phyloP scores from a whole-genome alignment of 768 basidiomycete genomes.

The Lanmaoa rubissima region DNA sequence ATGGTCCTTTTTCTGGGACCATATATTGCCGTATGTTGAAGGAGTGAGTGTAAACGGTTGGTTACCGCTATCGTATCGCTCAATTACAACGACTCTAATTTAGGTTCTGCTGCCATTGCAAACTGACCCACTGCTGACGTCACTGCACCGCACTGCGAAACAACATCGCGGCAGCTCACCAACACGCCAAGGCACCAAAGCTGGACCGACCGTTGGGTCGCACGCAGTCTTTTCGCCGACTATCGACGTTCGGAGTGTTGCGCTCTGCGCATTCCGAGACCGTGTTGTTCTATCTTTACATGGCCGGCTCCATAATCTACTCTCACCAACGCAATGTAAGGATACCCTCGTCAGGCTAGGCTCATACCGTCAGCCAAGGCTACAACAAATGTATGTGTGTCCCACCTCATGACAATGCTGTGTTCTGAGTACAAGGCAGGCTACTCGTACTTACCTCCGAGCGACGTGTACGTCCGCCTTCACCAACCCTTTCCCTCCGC shows the following conservation, averaged over 20 bases:
- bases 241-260: constrained; percentile 82
- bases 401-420: background rate
- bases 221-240: constrained; percentile 41
- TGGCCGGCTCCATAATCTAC: constrained; percentile 51
- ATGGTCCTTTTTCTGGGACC: constrained; percentile 94
- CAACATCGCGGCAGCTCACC: constrained; percentile 52
- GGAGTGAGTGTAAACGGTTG: constrained; percentile 52
- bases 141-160: constrained; percentile 63
- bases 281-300: constrained; percentile 69
- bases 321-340: constrained; percentile 53
- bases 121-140: constrained; percentile 61
- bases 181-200: constrained; percentile 49
- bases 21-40: constrained; percentile 83
- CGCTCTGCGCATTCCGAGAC: constrained; percentile 78
- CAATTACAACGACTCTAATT: constrained; percentile 23
- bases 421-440: constrained; percentile 38
- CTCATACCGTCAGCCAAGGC: constrained; percentile 60
- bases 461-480: constrained; percentile 51
- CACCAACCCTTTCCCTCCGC: constrained; percentile 59
- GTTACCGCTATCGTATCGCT: background rate
- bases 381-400: constrained; percentile 73
- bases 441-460: constrained; percentile 75
- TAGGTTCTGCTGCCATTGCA: constrained; percentile 62
- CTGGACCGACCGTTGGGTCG: constrained; percentile 26
- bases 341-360: constrained; percentile 55